These are phyloP conservation scores for Fusarium sp. DNA, from an alignment of 2,329 filamentous ascomycete genomes.

Conservation along the genomic window DNA sequence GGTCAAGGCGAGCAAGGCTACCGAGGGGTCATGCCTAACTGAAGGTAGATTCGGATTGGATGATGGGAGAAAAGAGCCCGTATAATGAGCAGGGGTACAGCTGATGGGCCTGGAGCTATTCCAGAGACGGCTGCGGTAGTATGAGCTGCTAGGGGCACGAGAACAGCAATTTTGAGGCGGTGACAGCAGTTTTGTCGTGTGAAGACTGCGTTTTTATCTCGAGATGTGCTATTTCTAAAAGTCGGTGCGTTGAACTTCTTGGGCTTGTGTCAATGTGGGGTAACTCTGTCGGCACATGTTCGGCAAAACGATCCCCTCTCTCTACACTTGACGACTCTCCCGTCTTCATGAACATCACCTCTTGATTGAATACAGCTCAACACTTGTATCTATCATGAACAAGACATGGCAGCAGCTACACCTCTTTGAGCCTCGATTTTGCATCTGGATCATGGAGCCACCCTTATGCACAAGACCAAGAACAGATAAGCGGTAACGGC, in stretches of 20 bases:
- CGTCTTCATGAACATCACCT: not conserved
- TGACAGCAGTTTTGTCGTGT: conserved; percentile 36
- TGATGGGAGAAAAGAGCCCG: conserved; percentile 32
- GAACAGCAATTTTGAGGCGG: conserved; percentile 15
- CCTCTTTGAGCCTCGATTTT: not conserved
- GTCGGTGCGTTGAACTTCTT: conserved; percentile 55
- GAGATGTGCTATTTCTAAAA: conserved; percentile 53
- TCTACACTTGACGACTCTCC: not conserved
- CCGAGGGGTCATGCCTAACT: conserved; percentile 55
- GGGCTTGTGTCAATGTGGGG: conserved; percentile 52
- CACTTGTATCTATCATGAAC: not conserved
- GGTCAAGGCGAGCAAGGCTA: conserved; percentile 54
- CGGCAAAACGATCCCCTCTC: conserved; percentile 13
- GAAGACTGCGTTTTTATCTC: conserved; percentile 53
- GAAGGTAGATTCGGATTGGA: conserved; percentile 32
- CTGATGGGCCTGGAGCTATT: conserved; percentile 20
- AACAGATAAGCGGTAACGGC: not conserved
- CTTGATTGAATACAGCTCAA: not conserved
- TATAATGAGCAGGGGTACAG: conserved; percentile 24
- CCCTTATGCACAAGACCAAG: not conserved
- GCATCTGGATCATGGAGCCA: not conserved
- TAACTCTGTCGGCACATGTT: conserved; percentile 32
- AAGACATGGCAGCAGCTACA: not conserved
- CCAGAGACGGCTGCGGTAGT: not conserved
- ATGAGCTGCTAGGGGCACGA: conserved; percentile 3